Base-by-base conservation (phyloP, 2,329 filamentous ascomycete species). In the Curvularia lunata region DNA sequence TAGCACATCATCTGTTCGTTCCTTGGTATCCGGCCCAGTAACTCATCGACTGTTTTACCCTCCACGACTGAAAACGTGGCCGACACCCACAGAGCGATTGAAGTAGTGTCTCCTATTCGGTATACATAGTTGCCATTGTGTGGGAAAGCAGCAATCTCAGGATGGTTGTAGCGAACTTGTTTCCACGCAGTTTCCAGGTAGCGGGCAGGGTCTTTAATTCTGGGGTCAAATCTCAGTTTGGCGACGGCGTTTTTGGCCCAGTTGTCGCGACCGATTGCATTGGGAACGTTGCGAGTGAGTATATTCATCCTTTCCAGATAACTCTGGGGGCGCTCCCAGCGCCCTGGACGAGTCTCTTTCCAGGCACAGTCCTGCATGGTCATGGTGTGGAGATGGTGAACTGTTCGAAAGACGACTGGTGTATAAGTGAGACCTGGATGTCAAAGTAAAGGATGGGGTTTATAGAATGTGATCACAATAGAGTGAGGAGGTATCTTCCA, bases 1-100 rank as follows among this genome's bases (percentile, higher is more conserved):
- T 69, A 69, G 48, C 63, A 67, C 62, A 64, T 65, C 66, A 69
- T 69, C 49, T 67, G 66, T 51, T 69, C 66, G 38, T 68, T 69
- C n/a, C 66, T 53, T 32, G 66, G 66, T 19, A 69, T 65, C 13
- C 66, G 60, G 5, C 66, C 66, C 19, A 68, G 52, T 8, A 69
- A 43, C 27, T 68, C 57, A 30, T 69, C 66, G 19, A 68, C 56
- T 9, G 65, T 60, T 30, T 61, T 63, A 41, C 65, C 46, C 41
- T 62, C 51, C 23, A 51, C 56, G 6, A 65, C 60, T 4, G 62
- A 65, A 45, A 69, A 69, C 0, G 66, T 69, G 5, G 66, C 66
- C 19, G 66, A 65, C 2, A 69, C 65, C 66, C 66, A 69, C 18
- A 69, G 54, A 7, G 54, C 53, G 27, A 69, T 61, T 23, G 67